Evolutionary conservation across 306 rosid species (phyloP), one percentile per base, ranked within the genome.

Genomic region (Hippophae tibetana): DNA sequence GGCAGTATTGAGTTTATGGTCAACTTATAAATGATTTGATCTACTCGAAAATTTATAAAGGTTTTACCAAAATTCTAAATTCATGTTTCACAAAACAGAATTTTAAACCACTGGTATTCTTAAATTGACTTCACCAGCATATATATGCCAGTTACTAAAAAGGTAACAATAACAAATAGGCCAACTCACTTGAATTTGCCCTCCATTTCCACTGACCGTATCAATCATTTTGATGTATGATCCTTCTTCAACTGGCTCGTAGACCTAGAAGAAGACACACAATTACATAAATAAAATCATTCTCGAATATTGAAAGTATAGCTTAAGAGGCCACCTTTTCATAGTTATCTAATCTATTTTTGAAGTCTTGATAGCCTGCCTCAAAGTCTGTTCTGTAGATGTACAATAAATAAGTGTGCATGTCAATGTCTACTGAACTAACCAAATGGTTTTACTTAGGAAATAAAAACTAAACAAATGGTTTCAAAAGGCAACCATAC

Each of bases 211-310:
- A 70, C 96, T 92, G 82, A 79, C 96, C 85, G 77, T 92, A 76
- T 92, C 96, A 58, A 92, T 92, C 99, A 92, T 88, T 86, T 92
- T 92, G 78, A 92, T 86, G 77, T 88, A 92, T 14, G 99, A 92
- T 51, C 99, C 99, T 82, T 92, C 99, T 74, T 84, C 89, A 31
- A 92, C 99, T 50, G 96, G 72, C 71, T 92, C 99, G 72, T 92
- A 92, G 58, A 73, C 93, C 99, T 92, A 72, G 61, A 58, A 64
- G 63, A 55, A 71, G 60, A 48, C 63, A 58, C 52, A 66, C 56
- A 65, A 64, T 54, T 40, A 67, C 58, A 60, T 43, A 56, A 58
- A 31, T 31, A 31, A 31, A 31, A 31, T 31, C 38, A 31, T 31
- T 31, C 38, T 31, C 5, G 38, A 31, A 31, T 31, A 31, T 31